These are phyloP conservation scores for Helicostylum pulchrum DNA, from an alignment of 192 early-diverging fungal genomes.

Conservation along the genomic window DNA sequence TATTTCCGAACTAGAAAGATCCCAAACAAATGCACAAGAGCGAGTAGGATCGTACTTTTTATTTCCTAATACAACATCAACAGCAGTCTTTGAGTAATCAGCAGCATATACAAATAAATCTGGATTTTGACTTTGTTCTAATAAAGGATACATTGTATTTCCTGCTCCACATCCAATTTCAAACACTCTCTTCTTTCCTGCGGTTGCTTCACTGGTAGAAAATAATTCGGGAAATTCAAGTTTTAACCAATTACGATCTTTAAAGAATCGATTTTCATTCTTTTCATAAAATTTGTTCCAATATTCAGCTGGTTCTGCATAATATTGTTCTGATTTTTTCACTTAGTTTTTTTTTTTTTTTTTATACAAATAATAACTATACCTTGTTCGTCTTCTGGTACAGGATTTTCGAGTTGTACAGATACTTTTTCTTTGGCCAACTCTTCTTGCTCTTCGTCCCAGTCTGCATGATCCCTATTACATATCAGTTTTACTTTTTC, in stretches of 20 bases:
- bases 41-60: conserved; percentile 64
- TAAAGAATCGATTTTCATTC: conserved; percentile 91
- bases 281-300: conserved; percentile 83
- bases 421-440: conserved; percentile 74
- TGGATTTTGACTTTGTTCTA: conserved; percentile 70
- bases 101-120: conserved; percentile 88
- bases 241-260: conserved; percentile 94
- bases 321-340: conserved; percentile 36
- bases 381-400: conserved; percentile 61
- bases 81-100: conserved; percentile 88
- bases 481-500: not conserved
- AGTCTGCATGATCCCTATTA: conserved; percentile 90
- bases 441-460: conserved; percentile 78
- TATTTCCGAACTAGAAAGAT: conserved; percentile 76
- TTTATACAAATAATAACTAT: not conserved
- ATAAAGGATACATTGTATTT: conserved; percentile 91
- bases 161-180: conserved; percentile 99
- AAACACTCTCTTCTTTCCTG: conserved; percentile 61
- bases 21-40: conserved; percentile 92
- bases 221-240: conserved; percentile 92
- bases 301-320: conserved; percentile 50
- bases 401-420: conserved; percentile 66
- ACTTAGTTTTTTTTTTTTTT: not conserved
- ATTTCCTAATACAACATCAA: conserved; percentile 87
- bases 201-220: conserved; percentile 42